These are phyloP conservation scores for Carnegiea gigantea DNA, from an alignment of 179 eudicot genomes.

Conservation along the genomic window DNA sequence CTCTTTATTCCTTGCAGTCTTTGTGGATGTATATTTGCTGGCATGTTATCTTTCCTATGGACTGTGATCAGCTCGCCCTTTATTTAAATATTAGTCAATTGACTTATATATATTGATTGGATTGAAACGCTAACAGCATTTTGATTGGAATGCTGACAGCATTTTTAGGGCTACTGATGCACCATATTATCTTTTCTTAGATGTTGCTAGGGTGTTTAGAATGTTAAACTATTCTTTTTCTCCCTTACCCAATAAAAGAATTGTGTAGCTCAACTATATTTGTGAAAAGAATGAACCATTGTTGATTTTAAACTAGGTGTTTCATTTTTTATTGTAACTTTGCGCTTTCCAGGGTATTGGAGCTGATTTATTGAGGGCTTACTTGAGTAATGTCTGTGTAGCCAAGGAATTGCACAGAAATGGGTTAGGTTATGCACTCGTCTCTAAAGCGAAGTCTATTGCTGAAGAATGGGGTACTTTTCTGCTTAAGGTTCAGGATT, in stretches of 20 bases:
- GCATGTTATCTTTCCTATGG: background rate
- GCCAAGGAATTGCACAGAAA: constrained; percentile 81
- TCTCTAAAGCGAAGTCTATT: constrained; percentile 57
- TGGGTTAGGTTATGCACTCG: constrained; percentile 66
- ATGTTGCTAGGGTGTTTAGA: background rate
- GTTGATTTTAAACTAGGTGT: background rate
- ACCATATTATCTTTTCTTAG: background rate
- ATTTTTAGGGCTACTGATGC: background rate
- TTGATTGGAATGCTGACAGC: background rate
- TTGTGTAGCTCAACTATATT: background rate
- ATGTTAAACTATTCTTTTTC: background rate
- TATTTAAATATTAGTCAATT: background rate
- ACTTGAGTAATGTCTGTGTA: constrained; percentile 88
- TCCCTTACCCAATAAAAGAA: background rate
- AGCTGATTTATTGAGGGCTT: constrained; percentile 88
- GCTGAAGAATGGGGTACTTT: constrained; percentile 89
- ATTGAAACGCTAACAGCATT: background rate
- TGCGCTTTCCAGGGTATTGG: constrained; percentile 64
- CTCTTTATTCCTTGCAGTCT: background rate
- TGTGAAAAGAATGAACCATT: background rate
- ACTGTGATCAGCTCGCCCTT: background rate
- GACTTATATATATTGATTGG: background rate
- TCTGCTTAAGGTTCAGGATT: background rate
- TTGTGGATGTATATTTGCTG: background rate
- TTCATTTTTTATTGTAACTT: constrained; percentile 2